Evolutionary conservation across 257 asterid genomes (phyloP).

Genomic region (Ilex aquifolium): DNA sequence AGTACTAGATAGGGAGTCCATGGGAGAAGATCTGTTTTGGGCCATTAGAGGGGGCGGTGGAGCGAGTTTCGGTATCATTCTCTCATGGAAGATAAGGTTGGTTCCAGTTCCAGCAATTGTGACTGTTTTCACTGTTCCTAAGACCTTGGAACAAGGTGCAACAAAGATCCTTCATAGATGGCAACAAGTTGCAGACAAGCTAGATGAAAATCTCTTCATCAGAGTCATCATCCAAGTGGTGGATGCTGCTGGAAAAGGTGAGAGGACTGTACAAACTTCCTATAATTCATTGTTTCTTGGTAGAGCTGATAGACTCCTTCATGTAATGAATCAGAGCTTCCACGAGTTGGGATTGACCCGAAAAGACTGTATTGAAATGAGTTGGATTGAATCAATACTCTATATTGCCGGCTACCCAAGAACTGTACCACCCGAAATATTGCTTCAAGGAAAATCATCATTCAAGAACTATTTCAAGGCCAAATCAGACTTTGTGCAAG

Average conservation of each 20-base stretch:
- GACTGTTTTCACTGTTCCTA: constrained; percentile 51
- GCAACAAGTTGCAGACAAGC: constrained; percentile 49
- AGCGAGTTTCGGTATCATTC: constrained; percentile 47
- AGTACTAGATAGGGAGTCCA: constrained; percentile 40
- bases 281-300: constrained; percentile 55
- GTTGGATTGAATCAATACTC: constrained; percentile 58
- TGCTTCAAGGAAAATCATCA: constrained; percentile 52
- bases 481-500: constrained; percentile 52
- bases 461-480: constrained; percentile 67
- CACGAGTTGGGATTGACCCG: constrained; percentile 42
- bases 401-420: constrained; percentile 52
- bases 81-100: constrained; percentile 52
- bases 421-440: constrained; percentile 41
- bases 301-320: constrained; percentile 27
- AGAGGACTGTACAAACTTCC: constrained; percentile 31
- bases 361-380: constrained; percentile 51
- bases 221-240: constrained; percentile 42
- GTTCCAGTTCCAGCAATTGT: constrained; percentile 48
- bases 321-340: constrained; percentile 38
- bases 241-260: constrained; percentile 25
- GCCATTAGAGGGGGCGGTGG: constrained; percentile 69
- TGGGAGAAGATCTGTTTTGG: constrained; percentile 71
- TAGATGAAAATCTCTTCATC: constrained; percentile 51
- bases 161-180: constrained; percentile 52
- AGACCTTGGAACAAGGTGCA: constrained; percentile 41